phyloP scores from a whole-genome alignment of 2,329 filamentous ascomycete genomes.

The Ophiostoma tasmaniense region DNA sequence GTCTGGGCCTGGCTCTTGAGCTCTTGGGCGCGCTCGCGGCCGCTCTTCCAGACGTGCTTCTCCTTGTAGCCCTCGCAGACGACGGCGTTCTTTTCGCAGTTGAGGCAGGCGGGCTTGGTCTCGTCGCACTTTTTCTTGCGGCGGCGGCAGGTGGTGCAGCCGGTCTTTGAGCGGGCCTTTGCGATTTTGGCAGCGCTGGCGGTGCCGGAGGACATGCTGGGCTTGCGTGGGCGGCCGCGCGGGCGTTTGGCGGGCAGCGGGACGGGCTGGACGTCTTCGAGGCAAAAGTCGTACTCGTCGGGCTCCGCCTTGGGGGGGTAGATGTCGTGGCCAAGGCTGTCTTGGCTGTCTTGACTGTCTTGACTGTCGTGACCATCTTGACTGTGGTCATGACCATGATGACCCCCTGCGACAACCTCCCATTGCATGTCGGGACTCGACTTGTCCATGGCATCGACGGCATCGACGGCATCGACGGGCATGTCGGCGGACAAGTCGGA shows the following conservation, averaged over 20 bases:
- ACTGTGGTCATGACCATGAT: neutral
- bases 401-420: constrained; percentile 31
- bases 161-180: constrained; percentile 66
- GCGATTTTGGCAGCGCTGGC: constrained; percentile 56
- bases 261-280: constrained; percentile 44
- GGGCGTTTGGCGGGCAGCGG: constrained; percentile 48
- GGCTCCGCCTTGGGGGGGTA: constrained; percentile 31
- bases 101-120: constrained; percentile 65
- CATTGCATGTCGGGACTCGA: constrained; percentile 30
- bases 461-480: too few species aligned
- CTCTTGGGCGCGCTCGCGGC: constrained; percentile 65
- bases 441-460: too few species aligned
- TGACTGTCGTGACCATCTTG: neutral
- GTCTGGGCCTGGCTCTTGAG: constrained; percentile 21
- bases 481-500: constrained; percentile 32
- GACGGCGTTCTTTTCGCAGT: constrained; percentile 89
- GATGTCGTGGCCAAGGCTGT: neutral
- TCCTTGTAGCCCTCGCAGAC: constrained; percentile 85
- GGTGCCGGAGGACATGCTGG: constrained; percentile 54
- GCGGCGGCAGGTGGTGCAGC: constrained; percentile 58
- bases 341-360: neutral
- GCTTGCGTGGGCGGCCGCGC: constrained; percentile 74
- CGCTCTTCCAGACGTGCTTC: constrained; percentile 80
- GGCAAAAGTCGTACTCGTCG: constrained; percentile 46
- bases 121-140: constrained; percentile 68